A percentile compares a stretch with the other conserved stretches of the same genome.
Conservation (phyloP, 768 basidiomycete species). For the Megacollybia marginata region DNA sequence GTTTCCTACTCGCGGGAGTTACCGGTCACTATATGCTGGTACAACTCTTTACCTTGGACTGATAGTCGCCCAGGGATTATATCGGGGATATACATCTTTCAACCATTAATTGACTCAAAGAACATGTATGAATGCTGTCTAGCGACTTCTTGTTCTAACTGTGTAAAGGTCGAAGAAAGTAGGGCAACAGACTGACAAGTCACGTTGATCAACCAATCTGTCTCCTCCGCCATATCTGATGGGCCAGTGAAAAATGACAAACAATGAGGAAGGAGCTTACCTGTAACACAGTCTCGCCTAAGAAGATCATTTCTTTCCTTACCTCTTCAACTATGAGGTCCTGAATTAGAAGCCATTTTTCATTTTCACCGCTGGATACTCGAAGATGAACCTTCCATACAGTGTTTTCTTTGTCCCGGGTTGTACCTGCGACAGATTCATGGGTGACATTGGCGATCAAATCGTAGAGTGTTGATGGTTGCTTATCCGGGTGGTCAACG, state of each 20-base stretch:
- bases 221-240: slow-evolving; percentile 61
- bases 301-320: slow-evolving; percentile 95
- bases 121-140: slow-evolving; percentile 6
- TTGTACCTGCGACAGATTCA: slow-evolving; percentile 93
- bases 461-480: slow-evolving; percentile 76
- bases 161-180: too few relatives aligned
- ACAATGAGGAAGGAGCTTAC: slow-evolving; percentile 29
- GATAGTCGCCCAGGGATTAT: slow-evolving; percentile 34
- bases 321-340: slow-evolving; percentile 95
- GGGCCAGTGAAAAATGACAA: neutral
- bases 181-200: too few relatives aligned
- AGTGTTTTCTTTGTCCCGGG: slow-evolving; percentile 84
- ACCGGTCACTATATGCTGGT: too few relatives aligned
- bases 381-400: slow-evolving; percentile 90
- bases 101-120: slow-evolving; percentile 29
- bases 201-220: too few relatives aligned
- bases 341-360: slow-evolving; percentile 96
- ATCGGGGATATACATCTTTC: slow-evolving; percentile 64
- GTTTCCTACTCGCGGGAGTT: too few relatives aligned
- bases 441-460: slow-evolving; percentile 93
- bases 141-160: too few relatives aligned
- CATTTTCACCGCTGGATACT: slow-evolving; percentile 67
- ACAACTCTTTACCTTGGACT: too few relatives aligned
- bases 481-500: slow-evolving; percentile 59
- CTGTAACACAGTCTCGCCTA: slow-evolving; percentile 96